Evolutionary conservation across 2,329 filamentous ascomycete species (phyloP).

Genomic region (Myotisia sp.): DNA sequence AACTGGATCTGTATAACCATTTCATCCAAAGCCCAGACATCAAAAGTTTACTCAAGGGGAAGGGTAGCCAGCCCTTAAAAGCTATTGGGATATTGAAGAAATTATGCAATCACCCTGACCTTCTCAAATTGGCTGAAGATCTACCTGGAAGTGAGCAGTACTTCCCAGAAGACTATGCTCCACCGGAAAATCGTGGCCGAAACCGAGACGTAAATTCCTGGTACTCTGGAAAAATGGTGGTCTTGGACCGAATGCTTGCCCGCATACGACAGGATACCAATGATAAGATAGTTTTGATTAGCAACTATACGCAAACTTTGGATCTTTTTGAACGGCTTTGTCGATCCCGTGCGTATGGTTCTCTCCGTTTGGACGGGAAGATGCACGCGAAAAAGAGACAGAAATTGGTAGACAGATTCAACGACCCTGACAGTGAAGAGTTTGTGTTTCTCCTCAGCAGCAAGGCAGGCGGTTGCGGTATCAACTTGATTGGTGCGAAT

Average conservation of each 20-base stretch:
- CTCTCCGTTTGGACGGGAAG: conserved; percentile 78
- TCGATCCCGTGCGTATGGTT: conserved; percentile 69
- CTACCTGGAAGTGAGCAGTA: conserved; percentile 71
- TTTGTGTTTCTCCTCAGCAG: conserved; percentile 94
- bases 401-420: conserved; percentile 95
- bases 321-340: conserved; percentile 90
- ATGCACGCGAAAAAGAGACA: conserved; percentile 97
- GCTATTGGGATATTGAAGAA: conserved; percentile 96
- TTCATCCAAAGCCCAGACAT: conserved; percentile 95
- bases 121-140: conserved; percentile 69
- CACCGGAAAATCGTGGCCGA: conserved; percentile 71
- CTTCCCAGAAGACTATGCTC: conserved; percentile 76
- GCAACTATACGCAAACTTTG: conserved; percentile 92
- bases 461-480: conserved; percentile 90
- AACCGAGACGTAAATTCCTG: conserved; percentile 86
- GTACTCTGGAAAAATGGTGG: conserved; percentile 97
- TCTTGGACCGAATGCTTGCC: conserved; percentile 94
- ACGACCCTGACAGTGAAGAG: conserved; percentile 75
- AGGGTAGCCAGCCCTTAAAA: conserved; percentile 89
- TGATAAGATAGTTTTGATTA: conserved; percentile 98
- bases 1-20: conserved; percentile 86
- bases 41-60: conserved; percentile 76
- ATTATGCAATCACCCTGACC: conserved; percentile 92
- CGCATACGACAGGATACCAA: conserved; percentile 92
- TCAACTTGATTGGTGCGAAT: conserved; percentile 91